Percentiles rank a stretch among this genome's conserved stretches.
Evolutionary conservation across 2,329 filamentous ascomycete genomes (phyloP).

Genomic region (Bimuria novae-zelandiae): DNA sequence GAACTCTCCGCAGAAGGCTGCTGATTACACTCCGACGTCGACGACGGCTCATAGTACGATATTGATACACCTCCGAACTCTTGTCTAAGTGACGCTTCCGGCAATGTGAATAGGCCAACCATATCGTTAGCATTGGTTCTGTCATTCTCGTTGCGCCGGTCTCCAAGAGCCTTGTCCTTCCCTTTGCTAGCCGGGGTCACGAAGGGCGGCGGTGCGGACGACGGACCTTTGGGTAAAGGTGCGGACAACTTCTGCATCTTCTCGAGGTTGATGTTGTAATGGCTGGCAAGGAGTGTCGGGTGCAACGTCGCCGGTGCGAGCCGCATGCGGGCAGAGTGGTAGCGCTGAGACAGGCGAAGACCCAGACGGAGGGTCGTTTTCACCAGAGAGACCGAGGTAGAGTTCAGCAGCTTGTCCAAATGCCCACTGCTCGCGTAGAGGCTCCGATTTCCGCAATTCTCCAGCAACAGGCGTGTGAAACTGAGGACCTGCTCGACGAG

Average conservation of each 20-base stretch:
- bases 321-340: constrained; percentile 85
- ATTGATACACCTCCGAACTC: constrained; percentile 82
- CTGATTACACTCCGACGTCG: constrained; percentile 34
- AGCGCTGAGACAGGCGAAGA: constrained; percentile 87
- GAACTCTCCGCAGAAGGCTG: constrained; percentile 51
- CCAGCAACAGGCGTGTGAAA: constrained; percentile 85
- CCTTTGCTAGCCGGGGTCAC: constrained; percentile 66
- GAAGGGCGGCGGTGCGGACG: constrained; percentile 55
- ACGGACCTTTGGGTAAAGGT: constrained; percentile 74
- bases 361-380: constrained; percentile 78
- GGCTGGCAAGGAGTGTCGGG: constrained; percentile 75
- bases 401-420: constrained; percentile 86
- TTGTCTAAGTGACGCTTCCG: constrained; percentile 61
- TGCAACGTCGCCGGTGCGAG: constrained; percentile 69
- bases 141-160: constrained; percentile 34
- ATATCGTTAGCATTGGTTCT: constrained; percentile 65
- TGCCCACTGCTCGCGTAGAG: constrained; percentile 93
- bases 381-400: constrained; percentile 78
- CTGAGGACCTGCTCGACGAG: constrained; percentile 78
- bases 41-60: constrained; percentile 70
- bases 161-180: constrained; percentile 70
- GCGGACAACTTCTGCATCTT: constrained; percentile 81
- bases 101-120: constrained; percentile 66
- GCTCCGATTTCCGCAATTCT: constrained; percentile 95
- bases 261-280: constrained; percentile 76